phyloP scores from a whole-genome alignment of 768 basidiomycete genomes.

The Lactarius trivialis region DNA sequence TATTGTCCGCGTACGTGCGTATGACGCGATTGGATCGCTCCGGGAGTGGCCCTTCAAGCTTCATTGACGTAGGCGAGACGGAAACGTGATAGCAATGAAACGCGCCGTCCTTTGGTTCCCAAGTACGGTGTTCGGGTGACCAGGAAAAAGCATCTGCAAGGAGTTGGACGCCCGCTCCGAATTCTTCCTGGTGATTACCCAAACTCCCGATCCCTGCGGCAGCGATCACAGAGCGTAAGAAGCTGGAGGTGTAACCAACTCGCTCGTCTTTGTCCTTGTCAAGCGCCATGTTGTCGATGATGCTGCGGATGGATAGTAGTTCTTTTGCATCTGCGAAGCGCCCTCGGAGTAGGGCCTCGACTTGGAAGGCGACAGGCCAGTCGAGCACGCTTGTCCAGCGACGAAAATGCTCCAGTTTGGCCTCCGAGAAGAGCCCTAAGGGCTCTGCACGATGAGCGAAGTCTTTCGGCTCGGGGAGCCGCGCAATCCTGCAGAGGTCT shows the following conservation, averaged over 20 bases:
- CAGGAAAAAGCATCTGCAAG: constrained; percentile 27
- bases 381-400: constrained; percentile 33
- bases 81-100: constrained; percentile 43
- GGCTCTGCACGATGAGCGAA: constrained; percentile 36
- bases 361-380: constrained; percentile 56
- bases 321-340: constrained; percentile 45
- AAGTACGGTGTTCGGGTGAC: not conserved
- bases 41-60: constrained; percentile 46
- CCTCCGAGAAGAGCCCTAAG: constrained; percentile 40
- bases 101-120: constrained; percentile 22
- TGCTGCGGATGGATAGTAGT: constrained; percentile 37
- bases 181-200: not conserved
- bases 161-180: constrained; percentile 23
- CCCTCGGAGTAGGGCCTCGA: constrained; percentile 38
- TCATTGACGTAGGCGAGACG: constrained; percentile 50
- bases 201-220: constrained; percentile 19
- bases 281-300: constrained; percentile 30
- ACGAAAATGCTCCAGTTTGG: constrained; percentile 30
- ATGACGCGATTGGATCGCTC: constrained; percentile 61
- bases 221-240: constrained; percentile 38
- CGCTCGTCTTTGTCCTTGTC: too few species aligned
- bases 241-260: constrained; percentile 31
- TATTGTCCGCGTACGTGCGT: constrained; percentile 41
- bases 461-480: constrained; percentile 27
- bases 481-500: constrained; percentile 34